These are phyloP conservation scores for Ceratocystis cacaofunesta DNA, from an alignment of 2,329 filamentous ascomycete species.

Conservation along the genomic window DNA sequence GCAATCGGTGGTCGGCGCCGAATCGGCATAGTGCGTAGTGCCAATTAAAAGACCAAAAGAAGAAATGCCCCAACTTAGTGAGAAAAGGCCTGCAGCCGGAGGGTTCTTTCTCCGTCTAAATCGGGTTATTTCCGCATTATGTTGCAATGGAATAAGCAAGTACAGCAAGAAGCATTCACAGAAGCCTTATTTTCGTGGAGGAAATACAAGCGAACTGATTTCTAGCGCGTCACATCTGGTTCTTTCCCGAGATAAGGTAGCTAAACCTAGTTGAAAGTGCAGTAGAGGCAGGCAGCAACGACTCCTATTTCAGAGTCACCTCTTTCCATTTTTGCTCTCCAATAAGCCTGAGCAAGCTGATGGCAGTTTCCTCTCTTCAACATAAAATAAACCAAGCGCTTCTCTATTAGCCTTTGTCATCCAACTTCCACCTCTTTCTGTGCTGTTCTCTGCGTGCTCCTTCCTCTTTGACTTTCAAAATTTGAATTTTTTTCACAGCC, in stretches of 20 bases:
- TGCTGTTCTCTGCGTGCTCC: neutral
- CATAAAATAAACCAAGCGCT: neutral
- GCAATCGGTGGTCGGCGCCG: neutral
- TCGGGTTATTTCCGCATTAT: too few relatives aligned
- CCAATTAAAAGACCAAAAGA: neutral
- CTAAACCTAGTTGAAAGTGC: too few relatives aligned
- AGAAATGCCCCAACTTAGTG: neutral
- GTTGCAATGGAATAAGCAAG: too few relatives aligned
- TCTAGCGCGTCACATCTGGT: too few relatives aligned
- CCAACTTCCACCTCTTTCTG: neutral
- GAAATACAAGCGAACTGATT: too few relatives aligned
- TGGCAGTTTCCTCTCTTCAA: conserved; percentile 4
- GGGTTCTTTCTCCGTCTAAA: neutral
- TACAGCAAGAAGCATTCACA: too few relatives aligned
- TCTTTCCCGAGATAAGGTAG: too few relatives aligned
- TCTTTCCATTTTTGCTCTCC: neutral
- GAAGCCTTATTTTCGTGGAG: too few relatives aligned
- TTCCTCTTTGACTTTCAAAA: neutral
- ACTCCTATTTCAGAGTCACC: neutral
- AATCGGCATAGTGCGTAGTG: neutral
- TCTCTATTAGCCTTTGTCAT: neutral
- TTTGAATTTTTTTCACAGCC: neutral
- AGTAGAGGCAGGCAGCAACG: neutral
- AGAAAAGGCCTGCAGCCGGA: neutral
- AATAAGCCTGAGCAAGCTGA: neutral